Percentiles rank a stretch among this genome's conserved stretches.
Evolutionary conservation across 2,329 filamentous ascomycete species (phyloP).

Genomic region (Didymella glomerata): DNA sequence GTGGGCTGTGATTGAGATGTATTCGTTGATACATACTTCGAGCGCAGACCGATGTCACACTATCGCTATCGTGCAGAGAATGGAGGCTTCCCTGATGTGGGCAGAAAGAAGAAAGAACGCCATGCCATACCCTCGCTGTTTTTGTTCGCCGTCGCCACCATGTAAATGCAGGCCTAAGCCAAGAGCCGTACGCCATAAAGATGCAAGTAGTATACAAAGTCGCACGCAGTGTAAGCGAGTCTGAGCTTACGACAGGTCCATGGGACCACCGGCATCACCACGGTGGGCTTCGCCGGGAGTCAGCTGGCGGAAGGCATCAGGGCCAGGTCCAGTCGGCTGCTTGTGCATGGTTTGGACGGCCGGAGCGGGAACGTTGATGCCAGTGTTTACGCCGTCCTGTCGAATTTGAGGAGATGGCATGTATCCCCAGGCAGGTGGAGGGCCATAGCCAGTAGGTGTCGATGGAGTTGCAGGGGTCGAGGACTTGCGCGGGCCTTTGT

Average conservation of each 20-base stretch:
- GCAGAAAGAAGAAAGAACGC: slow-evolving; percentile 1
- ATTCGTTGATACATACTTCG: not conserved
- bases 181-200: slow-evolving; percentile 15
- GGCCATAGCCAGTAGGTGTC: slow-evolving; percentile 26
- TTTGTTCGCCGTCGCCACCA: slow-evolving; percentile 14
- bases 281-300: not conserved
- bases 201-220: slow-evolving; percentile 22
- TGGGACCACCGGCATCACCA: slow-evolving; percentile 26
- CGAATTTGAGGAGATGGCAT: slow-evolving; percentile 33
- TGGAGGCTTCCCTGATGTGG: not conserved
- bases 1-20: not conserved
- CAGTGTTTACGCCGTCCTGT: slow-evolving; percentile 26
- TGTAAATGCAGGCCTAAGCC: slow-evolving; percentile 23
- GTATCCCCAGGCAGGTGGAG: slow-evolving; percentile 32
- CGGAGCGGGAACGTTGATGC: slow-evolving; percentile 34
- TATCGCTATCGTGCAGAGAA: not conserved
- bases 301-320: not conserved
- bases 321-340: slow-evolving; percentile 4
- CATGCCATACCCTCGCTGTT: slow-evolving; percentile 16
- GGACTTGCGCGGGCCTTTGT: slow-evolving; percentile 32
- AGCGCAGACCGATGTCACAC: not conserved
- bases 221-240: not conserved
- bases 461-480: slow-evolving; percentile 32
- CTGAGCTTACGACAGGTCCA: slow-evolving; percentile 29
- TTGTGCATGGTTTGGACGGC: slow-evolving; percentile 27